Conservation (phyloP, 2,329 filamentous ascomycete species). For the Davidsoniella neocaledoniae region DNA sequence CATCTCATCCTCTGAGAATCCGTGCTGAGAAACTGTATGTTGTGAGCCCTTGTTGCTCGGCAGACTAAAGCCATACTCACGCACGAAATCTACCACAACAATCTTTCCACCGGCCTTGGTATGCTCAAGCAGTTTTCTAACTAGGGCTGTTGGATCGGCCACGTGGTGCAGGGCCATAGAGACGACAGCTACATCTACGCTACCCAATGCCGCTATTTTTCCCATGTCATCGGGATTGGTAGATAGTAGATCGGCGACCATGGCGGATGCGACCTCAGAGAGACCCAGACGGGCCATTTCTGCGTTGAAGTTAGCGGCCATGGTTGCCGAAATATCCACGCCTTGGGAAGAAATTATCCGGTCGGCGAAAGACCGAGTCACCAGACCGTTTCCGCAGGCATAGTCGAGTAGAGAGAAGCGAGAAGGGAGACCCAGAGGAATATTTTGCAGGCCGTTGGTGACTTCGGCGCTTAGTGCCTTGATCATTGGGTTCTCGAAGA, state of each 20-base stretch:
- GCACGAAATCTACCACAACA: neutral
- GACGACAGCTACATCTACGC: neutral
- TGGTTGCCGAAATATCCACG: neutral
- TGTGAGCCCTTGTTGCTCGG: neutral
- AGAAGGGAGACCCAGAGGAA: neutral
- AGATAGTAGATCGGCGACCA: neutral
- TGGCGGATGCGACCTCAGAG: neutral
- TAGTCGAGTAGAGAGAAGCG: neutral
- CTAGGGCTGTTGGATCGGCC: neutral
- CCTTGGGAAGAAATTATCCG: neutral
- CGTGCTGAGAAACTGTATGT: neutral
- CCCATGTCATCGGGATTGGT: neutral
- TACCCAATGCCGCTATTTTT: neutral
- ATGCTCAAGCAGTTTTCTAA: neutral
- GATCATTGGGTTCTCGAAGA: neutral
- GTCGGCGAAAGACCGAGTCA: neutral
- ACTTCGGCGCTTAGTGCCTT: neutral
- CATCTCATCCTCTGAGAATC: neutral
- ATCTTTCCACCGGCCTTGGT: neutral
- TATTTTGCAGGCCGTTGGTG: neutral
- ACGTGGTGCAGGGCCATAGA: constrained; percentile 1
- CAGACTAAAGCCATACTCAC: neutral
- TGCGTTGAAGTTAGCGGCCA: neutral
- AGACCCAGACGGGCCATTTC: neutral
- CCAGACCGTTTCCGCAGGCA: neutral